Conservation (phyloP, 257 asterid genomes). For the Plantago elongata region DNA sequence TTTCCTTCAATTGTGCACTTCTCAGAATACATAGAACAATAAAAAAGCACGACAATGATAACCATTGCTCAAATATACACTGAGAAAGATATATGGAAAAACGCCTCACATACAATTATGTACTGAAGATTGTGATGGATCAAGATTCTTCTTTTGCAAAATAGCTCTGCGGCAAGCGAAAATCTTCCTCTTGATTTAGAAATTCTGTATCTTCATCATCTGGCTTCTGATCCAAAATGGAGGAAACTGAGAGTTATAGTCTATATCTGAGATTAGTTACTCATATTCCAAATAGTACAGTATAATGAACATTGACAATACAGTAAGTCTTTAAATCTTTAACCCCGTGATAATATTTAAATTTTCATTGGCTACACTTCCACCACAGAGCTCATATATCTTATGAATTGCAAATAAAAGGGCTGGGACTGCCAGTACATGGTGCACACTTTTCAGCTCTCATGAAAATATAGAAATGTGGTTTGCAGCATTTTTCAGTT, state of each 20-base stretch:
- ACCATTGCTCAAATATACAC: neutral
- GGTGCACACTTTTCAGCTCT: no score
- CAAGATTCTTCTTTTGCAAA: conserved; percentile 51
- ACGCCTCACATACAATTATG: conserved; percentile 18
- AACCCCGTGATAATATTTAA: no score
- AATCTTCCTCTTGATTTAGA: conserved; percentile 71
- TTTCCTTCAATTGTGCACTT: neutral
- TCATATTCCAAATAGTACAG: neutral
- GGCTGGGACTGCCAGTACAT: no score
- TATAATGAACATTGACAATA: neutral
- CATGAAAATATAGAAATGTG: no score
- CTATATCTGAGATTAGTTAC: neutral
- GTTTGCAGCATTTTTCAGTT: no score
- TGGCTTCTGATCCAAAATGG: conserved; percentile 51
- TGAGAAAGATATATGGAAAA: neutral
- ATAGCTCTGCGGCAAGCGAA: conserved; percentile 73
- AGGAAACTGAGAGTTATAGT: neutral
- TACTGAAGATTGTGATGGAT: conserved; percentile 21
- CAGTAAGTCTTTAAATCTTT: neutral
- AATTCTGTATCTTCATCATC: conserved; percentile 76
- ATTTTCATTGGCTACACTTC: no score
- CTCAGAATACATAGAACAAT: neutral
- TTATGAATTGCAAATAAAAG: no score
- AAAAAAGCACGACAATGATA: neutral
- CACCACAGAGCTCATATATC: no score